Conservation (phyloP, 208 protist genomes). For the Acanthamoeba lugdunensis region DNA sequence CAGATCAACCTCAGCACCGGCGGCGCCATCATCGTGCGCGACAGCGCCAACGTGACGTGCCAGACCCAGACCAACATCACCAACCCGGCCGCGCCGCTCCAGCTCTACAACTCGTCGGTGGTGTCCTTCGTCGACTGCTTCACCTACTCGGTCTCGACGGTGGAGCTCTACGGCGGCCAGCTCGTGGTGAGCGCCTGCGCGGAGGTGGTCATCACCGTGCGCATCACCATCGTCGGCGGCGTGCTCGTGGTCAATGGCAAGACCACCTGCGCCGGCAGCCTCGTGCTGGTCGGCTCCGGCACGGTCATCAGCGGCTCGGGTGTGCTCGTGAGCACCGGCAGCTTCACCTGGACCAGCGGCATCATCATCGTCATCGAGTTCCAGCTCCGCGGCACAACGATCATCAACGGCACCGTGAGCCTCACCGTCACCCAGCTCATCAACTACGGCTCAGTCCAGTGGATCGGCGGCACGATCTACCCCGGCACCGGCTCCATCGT, state of each 20-base stretch:
- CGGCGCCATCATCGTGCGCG: constrained; percentile 21
- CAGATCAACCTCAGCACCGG: neutral
- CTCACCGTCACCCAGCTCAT: neutral
- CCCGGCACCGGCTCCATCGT: constrained; percentile 42
- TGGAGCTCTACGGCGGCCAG: constrained; percentile 18
- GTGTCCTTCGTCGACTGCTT: constrained; percentile 40
- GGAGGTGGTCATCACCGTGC: constrained; percentile 1
- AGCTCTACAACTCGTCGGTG: constrained; percentile 27
- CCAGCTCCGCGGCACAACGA: constrained; percentile 7
- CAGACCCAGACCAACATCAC: constrained; percentile 32
- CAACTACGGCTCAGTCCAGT: constrained; percentile 55
- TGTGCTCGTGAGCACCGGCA: neutral
- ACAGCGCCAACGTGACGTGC: constrained; percentile 51
- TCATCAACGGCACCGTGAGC: constrained; percentile 1
- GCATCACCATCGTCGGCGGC: constrained; percentile 35
- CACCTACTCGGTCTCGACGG: neutral
- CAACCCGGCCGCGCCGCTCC: neutral
- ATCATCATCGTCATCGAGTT: neutral
- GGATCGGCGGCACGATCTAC: constrained; percentile 17
- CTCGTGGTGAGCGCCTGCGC: neutral
- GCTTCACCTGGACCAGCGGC: constrained; percentile 33
- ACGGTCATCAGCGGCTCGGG: constrained; percentile 26
- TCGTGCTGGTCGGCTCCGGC: constrained; percentile 12
- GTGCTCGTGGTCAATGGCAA: constrained; percentile 17
- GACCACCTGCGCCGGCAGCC: neutral